phyloP scores from a whole-genome alignment of 2,329 filamentous ascomycete species.

The Penicillium occitanis region DNA sequence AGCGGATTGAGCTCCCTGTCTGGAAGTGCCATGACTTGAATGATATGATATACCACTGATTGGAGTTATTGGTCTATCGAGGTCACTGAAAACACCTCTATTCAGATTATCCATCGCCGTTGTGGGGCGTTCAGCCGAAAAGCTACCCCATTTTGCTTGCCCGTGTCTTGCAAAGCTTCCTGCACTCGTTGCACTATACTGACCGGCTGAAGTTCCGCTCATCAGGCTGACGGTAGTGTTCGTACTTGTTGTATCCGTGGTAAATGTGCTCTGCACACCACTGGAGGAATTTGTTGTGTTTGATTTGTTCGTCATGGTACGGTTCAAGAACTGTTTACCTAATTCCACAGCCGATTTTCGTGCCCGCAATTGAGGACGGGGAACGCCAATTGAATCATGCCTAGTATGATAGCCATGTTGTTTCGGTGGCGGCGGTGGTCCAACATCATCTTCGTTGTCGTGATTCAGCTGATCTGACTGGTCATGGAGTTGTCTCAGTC shows the following conservation, averaged over 20 bases:
- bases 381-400: slow-evolving; percentile 44
- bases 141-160: slow-evolving; percentile 46
- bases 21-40: slow-evolving; percentile 72
- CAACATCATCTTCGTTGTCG: slow-evolving; percentile 43
- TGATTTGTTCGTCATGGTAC: slow-evolving; percentile 86
- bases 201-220: slow-evolving; percentile 89
- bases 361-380: slow-evolving; percentile 38
- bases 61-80: slow-evolving; percentile 52
- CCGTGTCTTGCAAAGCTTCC: slow-evolving; percentile 79
- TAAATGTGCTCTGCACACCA: slow-evolving; percentile 66
- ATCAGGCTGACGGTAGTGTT: slow-evolving; percentile 83
- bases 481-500: slow-evolving; percentile 69
- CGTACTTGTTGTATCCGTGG: slow-evolving; percentile 66
- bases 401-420: slow-evolving; percentile 45
- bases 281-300: slow-evolving; percentile 76
- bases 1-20: slow-evolving; percentile 62
- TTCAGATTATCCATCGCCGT: slow-evolving; percentile 44
- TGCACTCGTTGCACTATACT: slow-evolving; percentile 90
- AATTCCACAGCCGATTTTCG: slow-evolving; percentile 69
- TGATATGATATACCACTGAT: slow-evolving; percentile 84
- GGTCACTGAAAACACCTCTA: slow-evolving; percentile 41
- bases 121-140: slow-evolving; percentile 43
- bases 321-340: slow-evolving; percentile 65
- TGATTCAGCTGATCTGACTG: slow-evolving; percentile 54
- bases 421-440: slow-evolving; percentile 63